phyloP scores from a whole-genome alignment of 1,284 basidiomycete species.

The Caloboletus firmus region DNA sequence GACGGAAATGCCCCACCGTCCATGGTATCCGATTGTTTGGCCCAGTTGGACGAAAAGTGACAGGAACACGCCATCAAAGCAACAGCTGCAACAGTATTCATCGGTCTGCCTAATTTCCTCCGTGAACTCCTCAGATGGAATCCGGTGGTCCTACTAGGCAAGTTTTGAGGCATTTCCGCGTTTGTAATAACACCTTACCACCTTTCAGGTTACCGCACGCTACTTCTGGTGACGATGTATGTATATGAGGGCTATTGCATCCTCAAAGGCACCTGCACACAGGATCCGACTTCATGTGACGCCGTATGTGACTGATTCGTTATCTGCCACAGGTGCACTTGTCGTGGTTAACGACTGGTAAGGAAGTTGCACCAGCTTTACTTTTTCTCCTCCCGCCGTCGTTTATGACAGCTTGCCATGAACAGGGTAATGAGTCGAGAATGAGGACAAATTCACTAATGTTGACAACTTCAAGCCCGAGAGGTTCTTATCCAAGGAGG shows the following conservation, averaged over 20 bases:
- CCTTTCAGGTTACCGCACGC: conserved; percentile 28
- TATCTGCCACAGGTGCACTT: conserved; percentile 24
- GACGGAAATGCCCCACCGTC: conserved; percentile 21
- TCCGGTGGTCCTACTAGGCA: conserved; percentile 33
- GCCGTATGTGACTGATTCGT: conserved; percentile 8
- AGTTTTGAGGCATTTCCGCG: conserved; percentile 21
- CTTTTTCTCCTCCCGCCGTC: too few relatives aligned
- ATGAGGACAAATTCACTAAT: conserved; percentile 16
- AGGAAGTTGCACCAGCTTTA: background rate
- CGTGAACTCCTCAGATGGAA: conserved; percentile 41
- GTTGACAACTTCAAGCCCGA: conserved; percentile 27
- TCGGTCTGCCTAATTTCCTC: conserved; percentile 22
- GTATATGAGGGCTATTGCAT: conserved; percentile 33
- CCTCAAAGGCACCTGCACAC: conserved; percentile 22
- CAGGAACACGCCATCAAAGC: conserved; percentile 29
- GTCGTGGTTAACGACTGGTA: conserved; percentile 33
- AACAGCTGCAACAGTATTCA: conserved; percentile 22
- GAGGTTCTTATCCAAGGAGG: conserved; percentile 19
- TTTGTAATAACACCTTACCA: background rate
- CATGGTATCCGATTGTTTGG: conserved; percentile 28
- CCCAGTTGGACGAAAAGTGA: conserved; percentile 12
- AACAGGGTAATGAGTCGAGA: conserved; percentile 37
- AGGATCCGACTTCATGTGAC: background rate
- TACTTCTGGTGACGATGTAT: conserved; percentile 30
- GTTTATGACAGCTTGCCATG: background rate